Evolutionary conservation across 208 protist species (phyloP).

Genomic region (Acanthamoeba sp.): DNA sequence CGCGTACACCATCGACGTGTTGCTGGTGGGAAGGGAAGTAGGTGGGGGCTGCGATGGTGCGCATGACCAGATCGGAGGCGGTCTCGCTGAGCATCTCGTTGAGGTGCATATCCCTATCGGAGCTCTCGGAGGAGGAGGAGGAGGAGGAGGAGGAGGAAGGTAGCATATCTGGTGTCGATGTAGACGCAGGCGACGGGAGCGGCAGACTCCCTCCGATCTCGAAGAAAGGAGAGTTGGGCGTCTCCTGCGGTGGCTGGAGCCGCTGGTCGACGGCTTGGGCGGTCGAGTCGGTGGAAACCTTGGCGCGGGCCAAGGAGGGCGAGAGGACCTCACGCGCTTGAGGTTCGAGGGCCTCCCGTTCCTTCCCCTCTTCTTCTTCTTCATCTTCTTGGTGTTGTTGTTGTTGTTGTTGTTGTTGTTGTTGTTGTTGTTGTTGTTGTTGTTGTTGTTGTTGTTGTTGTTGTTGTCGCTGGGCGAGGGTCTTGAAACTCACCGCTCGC

Average conservation of each 20-base stretch:
- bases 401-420: neutral
- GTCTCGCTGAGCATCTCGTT: constrained; percentile 46
- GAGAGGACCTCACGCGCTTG: neutral
- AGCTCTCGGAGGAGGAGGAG: no score
- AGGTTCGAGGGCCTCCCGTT: neutral
- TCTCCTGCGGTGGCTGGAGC: no score
- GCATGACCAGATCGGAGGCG: constrained; percentile 61
- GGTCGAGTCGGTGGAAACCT: no score
- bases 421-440: neutral
- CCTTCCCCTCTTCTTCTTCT: no score
- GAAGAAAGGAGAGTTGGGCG: no score
- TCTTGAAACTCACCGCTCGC: neutral
- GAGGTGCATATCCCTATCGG: no score
- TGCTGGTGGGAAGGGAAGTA: constrained; percentile 84
- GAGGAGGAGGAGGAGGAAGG: no score
- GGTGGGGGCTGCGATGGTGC: constrained; percentile 82
- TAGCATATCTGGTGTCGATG: no score
- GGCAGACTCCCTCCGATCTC: no score
- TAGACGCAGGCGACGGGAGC: no score
- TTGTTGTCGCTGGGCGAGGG: neutral
- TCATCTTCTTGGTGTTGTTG: no score
- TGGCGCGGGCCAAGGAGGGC: neutral
- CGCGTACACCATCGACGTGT: constrained; percentile 71
- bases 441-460: neutral
- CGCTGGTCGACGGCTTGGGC: no score